Evolutionary conservation across 306 rosid genomes (phyloP).

Genomic region (Castanea crenata): DNA sequence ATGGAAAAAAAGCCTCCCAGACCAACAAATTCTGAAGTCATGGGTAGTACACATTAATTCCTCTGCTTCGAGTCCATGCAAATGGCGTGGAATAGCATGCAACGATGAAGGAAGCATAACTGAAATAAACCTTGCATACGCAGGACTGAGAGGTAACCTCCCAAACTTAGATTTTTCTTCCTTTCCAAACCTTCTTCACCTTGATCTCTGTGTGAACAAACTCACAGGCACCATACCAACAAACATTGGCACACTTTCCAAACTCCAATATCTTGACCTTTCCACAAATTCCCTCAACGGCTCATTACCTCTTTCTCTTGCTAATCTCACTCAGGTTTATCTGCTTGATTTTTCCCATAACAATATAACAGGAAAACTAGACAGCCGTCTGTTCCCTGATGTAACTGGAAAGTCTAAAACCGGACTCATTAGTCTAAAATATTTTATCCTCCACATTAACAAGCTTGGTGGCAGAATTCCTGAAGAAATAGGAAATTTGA

Average conservation of each 20-base stretch:
- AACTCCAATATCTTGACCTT: slow-evolving; percentile 54
- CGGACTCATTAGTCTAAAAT: slow-evolving; percentile 35
- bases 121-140: not conserved
- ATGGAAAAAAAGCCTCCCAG: not conserved
- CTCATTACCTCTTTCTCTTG: slow-evolving; percentile 49
- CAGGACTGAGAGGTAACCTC: slow-evolving; percentile 52
- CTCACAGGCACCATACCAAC: slow-evolving; percentile 48
- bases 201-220: slow-evolving; percentile 46
- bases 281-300: slow-evolving; percentile 42
- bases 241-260: slow-evolving; percentile 43
- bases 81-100: not conserved
- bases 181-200: slow-evolving; percentile 53
- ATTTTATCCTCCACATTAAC: slow-evolving; percentile 46
- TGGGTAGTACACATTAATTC: not conserved
- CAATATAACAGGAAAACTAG: slow-evolving; percentile 39
- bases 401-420: slow-evolving; percentile 19
- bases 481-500: slow-evolving; percentile 52
- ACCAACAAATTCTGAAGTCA: not conserved
- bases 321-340: slow-evolving; percentile 47
- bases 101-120: not conserved
- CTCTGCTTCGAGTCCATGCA: not conserved
- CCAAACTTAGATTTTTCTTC: slow-evolving; percentile 41
- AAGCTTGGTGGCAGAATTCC: slow-evolving; percentile 42
- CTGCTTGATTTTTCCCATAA: slow-evolving; percentile 62
- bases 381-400: slow-evolving; percentile 46